Conservation (phyloP, 257 asterid species). For the Marsdenia floribunda region DNA sequence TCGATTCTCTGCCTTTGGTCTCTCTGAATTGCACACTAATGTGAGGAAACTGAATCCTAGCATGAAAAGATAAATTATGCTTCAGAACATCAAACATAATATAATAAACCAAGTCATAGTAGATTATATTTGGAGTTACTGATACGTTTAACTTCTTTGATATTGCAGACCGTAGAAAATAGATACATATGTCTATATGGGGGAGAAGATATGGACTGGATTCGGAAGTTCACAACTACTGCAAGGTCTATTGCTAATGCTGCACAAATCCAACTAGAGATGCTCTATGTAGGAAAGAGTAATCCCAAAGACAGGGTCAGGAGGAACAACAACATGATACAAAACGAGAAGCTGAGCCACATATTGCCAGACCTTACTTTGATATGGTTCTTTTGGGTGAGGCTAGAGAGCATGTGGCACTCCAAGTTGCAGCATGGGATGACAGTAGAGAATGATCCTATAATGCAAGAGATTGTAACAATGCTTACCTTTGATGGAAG, state of each 20-base stretch:
- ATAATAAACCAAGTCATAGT: neutral
- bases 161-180: constrained; percentile 42
- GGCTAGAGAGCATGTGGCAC: constrained; percentile 93
- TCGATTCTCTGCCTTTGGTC: neutral
- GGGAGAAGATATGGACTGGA: constrained; percentile 88
- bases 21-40: neutral
- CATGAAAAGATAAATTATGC: neutral
- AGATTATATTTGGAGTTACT: neutral
- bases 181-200: constrained; percentile 78
- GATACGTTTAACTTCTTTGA: neutral
- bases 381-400: constrained; percentile 83
- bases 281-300: constrained; percentile 83
- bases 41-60: neutral
- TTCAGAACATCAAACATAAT: neutral
- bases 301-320: constrained; percentile 58
- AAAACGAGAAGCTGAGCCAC: constrained; percentile 53
- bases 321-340: constrained; percentile 51
- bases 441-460: constrained; percentile 46
- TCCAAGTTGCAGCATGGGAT: constrained; percentile 66
- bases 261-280: constrained; percentile 45
- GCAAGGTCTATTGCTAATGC: constrained; percentile 38
- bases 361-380: constrained; percentile 36
- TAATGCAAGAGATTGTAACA: constrained; percentile 60
- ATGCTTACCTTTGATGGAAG: constrained; percentile 74
- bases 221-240: constrained; percentile 49